Conservation (phyloP, 768 basidiomycete genomes). For the Artomyces pyxidatus region DNA sequence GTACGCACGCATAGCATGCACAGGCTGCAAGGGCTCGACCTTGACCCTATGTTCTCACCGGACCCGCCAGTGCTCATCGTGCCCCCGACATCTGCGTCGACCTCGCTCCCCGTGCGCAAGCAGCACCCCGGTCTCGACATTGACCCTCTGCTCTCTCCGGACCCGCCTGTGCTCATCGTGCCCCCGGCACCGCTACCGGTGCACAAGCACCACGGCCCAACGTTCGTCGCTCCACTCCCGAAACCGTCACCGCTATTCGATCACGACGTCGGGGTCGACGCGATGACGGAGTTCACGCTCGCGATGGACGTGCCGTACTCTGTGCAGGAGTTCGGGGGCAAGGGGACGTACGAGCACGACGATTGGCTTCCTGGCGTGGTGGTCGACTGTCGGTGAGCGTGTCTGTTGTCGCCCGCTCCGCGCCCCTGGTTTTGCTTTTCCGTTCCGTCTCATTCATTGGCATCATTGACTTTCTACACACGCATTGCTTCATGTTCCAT, state of each 20-base stretch:
- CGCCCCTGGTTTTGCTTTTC: no score
- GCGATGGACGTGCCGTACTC: constrained; percentile 17
- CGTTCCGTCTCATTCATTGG: no score
- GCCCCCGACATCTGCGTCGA: background rate
- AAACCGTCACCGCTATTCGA: constrained; percentile 12
- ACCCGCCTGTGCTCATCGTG: background rate
- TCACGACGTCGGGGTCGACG: background rate
- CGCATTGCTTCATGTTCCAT: no score
- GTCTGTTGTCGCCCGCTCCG: no score
- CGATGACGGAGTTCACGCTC: constrained; percentile 18
- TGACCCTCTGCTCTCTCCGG: no score
- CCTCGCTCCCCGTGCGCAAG: background rate
- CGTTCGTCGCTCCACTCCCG: constrained; percentile 10
- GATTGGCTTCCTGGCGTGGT: constrained; percentile 16
- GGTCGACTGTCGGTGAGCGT: constrained; percentile 4
- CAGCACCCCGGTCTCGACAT: no score
- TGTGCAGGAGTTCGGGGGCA: constrained; percentile 1
- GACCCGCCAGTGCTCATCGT: constrained; percentile 10
- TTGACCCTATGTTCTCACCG: background rate
- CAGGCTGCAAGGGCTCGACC: constrained; percentile 5
- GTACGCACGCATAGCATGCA: constrained; percentile 21
- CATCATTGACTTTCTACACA: no score
- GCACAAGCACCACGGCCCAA: constrained; percentile 7
- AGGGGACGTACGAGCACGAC: constrained; percentile 8
- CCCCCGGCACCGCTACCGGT: constrained; percentile 3